Evolutionary conservation across 2,329 filamentous ascomycete species (phyloP).

Genomic region (Immersiporthe knoxdaviesiana): DNA sequence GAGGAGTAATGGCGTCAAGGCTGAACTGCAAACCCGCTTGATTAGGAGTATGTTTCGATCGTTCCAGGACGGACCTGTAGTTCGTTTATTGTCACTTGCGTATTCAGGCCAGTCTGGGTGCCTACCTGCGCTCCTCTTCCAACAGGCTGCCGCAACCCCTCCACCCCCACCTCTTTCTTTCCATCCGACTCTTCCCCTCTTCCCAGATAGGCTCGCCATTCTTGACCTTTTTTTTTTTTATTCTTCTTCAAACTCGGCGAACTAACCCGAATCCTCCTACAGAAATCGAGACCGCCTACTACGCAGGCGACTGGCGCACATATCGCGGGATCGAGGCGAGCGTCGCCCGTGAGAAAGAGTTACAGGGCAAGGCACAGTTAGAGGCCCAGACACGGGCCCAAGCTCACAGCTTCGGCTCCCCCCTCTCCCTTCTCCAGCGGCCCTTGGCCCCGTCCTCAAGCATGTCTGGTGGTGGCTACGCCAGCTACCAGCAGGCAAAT

Average conservation of each 20-base stretch:
- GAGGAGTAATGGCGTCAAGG: constrained; percentile 82
- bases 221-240: background rate
- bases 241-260: background rate
- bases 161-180: background rate
- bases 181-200: background rate
- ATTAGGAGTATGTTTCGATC: constrained; percentile 67
- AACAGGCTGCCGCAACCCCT: background rate
- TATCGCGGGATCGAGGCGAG: constrained; percentile 25
- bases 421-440: constrained; percentile 17
- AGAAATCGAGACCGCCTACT: constrained; percentile 25
- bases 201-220: background rate
- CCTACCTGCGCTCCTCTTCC: constrained; percentile 23
- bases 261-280: constrained; percentile 23
- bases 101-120: constrained; percentile 8
- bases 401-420: constrained; percentile 9
- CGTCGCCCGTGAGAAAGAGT: constrained; percentile 22
- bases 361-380: background rate
- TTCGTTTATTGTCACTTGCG: background rate
- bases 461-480: constrained; percentile 14
- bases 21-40: constrained; percentile 77
- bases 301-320: constrained; percentile 13
- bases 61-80: background rate
- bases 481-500: constrained; percentile 21
- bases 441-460: constrained; percentile 21
- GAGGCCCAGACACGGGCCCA: background rate